Base-by-base conservation (phyloP, 1,284 basidiomycete genomes). In the Filobasidium uniguttulatum region DNA sequence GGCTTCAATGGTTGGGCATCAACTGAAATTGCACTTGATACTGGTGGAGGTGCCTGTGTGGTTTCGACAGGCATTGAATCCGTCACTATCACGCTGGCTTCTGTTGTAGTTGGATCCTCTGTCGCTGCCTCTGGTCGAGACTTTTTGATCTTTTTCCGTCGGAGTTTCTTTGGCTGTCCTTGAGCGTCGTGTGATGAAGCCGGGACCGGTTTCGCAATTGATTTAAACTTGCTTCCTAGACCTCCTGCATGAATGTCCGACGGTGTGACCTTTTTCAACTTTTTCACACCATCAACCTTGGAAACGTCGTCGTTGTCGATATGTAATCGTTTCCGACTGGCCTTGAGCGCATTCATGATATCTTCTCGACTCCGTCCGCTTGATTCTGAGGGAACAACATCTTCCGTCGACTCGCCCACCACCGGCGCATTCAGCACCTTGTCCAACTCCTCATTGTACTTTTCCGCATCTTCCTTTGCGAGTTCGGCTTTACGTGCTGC, bases 391-490 rank as follows among this genome's bases (percentile, higher is more conserved):
- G 15, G 23, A 28, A 23, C 31, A 3, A n/a, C 53, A 50, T 46
- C 37, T 25, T 40, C 43, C 17, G 72, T 68, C 19, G 61, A 63
- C 5, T 12, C 46, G 43, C 55, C 37, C 1, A 53, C 53, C 41
- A 59, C 49, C 19, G 52, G 43, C 10, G 47, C 49, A 15, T 58
- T 54, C 19, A 63, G 46, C 14, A 65, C 53, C 25, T 52, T 73
- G 59, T 94, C 89, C 31, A 94, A 77, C 22, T 79, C 76, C 22
- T 83, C 83, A 52, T 83, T 81, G 49, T 83, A 81, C 49, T 81
- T 77, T 17, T 75, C 77, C 2, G 73, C 74, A 19, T 73, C 65
- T 36, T 73, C 68, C 7, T 72, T 67, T 8, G 75, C 73, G n/a
- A 71, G 53, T 54, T 70, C 68, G 0, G 84, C 83, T 67, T 80